A percentile compares a stretch with the other conserved stretches of the same genome.
Conservation (phyloP, 1,284 basidiomycete genomes). For the Austropuccinia psidii region DNA sequence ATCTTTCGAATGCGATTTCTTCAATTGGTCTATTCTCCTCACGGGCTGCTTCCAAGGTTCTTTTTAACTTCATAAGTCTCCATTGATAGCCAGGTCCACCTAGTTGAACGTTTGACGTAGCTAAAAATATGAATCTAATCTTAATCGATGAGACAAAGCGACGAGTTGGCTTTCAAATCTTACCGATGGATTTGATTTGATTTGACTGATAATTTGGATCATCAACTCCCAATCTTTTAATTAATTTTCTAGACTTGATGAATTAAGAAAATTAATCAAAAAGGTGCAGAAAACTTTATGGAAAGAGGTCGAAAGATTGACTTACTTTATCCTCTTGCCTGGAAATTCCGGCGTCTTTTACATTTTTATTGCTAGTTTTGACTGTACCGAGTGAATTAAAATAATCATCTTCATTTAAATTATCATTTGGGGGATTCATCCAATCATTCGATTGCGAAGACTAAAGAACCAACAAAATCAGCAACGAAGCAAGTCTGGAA, state of each 20-base stretch:
- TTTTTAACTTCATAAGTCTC: conserved; percentile 27
- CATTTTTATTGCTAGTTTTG: background rate
- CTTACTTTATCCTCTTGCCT: background rate
- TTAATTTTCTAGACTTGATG: conserved; percentile 14
- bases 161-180: background rate
- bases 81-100: conserved; percentile 36
- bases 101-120: background rate
- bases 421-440: too few relatives aligned
- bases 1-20: conserved; percentile 75
- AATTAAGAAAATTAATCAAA: too few relatives aligned
- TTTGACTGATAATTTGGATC: conserved; percentile 28
- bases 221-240: conserved; percentile 29
- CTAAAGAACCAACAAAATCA: too few relatives aligned
- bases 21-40: conserved; percentile 32
- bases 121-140: background rate
- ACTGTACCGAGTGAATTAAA: background rate
- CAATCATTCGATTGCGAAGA: too few relatives aligned
- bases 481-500: too few relatives aligned
- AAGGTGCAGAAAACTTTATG: background rate
- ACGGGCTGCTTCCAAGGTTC: conserved; percentile 26
- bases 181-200: background rate
- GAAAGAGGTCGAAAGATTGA: background rate
- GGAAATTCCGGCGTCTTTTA: background rate
- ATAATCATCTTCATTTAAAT: background rate
- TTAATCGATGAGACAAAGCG: background rate